Base-by-base conservation (phyloP, 441 rosid genomes). In the Euphorbia celastroides region DNA sequence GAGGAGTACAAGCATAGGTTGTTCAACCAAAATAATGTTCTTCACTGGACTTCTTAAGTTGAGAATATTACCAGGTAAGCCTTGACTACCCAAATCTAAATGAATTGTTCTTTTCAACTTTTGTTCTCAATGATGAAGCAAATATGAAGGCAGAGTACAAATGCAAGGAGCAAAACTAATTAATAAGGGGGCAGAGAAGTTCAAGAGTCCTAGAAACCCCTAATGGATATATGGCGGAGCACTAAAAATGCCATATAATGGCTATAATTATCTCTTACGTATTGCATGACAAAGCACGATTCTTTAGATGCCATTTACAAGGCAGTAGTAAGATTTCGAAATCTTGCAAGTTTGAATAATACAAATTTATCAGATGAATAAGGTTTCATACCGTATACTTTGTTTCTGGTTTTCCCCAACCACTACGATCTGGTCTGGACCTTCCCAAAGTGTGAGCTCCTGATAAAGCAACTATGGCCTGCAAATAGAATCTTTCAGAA, bases 381-480 rank as follows among this genome's bases (percentile, higher is more conserved):
- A 60, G 16, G 28, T 64, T 59, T 54, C 22, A 67, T 83, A 93
- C 98, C 90, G 94, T 90, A 75, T 93, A 86, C 78, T 90, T 90
- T 14, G 97, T 90, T 79, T 90, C 97, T 41, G 88, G 90, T 80
- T 93, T 93, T 52, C 98, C 98, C 96, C 93, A 90, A 62, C 96
- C 92, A 69, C 98, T 93, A 60, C 97, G 96, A 5, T 90, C 98
- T 72, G 92, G 92, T 83, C 94, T 90, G 64, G 98, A 76, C 81
- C 98, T 85, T 66, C 98, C 98, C 48, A 93, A 72, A 14, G 98
- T 93, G 74, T 90, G 98, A 11, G 98, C 98, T 75, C 98, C 97
- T 71, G 98, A 93, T 66, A 93, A 76, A 17, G 92, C 97, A 71
- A 93, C 98, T 65, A 93, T 90, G 71, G 90, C 98, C 98, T 92